Evolutionary conservation across 257 asterid genomes (phyloP).

Genomic region (Coffea canephora): DNA sequence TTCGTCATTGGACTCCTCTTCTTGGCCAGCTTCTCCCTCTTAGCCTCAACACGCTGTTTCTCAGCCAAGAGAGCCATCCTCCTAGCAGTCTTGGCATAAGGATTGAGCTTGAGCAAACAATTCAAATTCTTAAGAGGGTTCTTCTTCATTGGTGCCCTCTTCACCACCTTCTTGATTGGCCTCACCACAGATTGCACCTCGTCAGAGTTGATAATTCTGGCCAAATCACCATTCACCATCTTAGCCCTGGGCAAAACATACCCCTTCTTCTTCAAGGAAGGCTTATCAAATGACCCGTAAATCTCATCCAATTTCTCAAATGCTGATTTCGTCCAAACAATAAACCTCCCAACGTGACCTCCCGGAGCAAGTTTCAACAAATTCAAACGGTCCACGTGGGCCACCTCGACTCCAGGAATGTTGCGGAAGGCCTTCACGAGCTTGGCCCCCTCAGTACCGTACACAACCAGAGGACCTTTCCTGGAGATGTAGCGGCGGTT

Average conservation of each 20-base stretch:
- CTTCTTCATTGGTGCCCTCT: slow-evolving; percentile 71
- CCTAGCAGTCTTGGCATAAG: slow-evolving; percentile 75
- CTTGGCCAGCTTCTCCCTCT: slow-evolving; percentile 66
- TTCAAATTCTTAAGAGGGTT: slow-evolving; percentile 72
- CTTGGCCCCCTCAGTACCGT: slow-evolving; percentile 78
- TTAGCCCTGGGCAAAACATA: slow-evolving; percentile 66
- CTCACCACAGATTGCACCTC: slow-evolving; percentile 88
- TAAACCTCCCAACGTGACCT: slow-evolving; percentile 77
- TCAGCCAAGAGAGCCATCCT: slow-evolving; percentile 82
- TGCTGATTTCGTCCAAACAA: slow-evolving; percentile 76
- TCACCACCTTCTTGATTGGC: slow-evolving; percentile 67
- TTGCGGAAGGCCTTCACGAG: slow-evolving; percentile 77
- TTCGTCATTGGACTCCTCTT: slow-evolving; percentile 65
- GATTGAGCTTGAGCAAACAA: slow-evolving; percentile 70
- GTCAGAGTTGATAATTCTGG: slow-evolving; percentile 81
- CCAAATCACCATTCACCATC: slow-evolving; percentile 85
- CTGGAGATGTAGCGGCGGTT: slow-evolving; percentile 67
- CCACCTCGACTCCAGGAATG: slow-evolving; percentile 71
- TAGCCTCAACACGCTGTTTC: slow-evolving; percentile 70
- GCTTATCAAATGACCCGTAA: slow-evolving; percentile 66
- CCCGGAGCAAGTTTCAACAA: slow-evolving; percentile 76
- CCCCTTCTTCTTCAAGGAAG: slow-evolving; percentile 66
- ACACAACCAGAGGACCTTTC: slow-evolving; percentile 75
- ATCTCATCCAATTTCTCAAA: slow-evolving; percentile 72
- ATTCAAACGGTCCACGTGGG: slow-evolving; percentile 64